Base-by-base conservation (phyloP, 164 flowering plant species). In the Vitis labrusca region DNA sequence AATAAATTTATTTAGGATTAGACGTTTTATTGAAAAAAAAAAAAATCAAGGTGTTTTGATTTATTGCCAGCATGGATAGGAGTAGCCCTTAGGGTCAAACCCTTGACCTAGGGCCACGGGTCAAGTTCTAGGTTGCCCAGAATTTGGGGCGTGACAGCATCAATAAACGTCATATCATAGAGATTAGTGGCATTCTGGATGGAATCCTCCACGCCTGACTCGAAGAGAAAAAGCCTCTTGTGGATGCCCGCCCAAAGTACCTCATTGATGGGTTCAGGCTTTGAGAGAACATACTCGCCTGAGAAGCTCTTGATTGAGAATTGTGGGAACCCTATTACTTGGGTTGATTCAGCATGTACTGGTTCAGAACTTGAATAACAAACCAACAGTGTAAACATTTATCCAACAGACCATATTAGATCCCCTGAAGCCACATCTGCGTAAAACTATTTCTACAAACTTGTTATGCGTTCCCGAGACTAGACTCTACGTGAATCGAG, bases 131-230 rank as follows among this genome's bases (percentile, higher is more conserved):
- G 1, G 23, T 19, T 19, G 23, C 23, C 23, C 23, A 19, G 23
- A 19, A 19, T 19, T 19, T 19, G 23, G 23, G 23, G 1, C 23
- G 23, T 19, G 23, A 19, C 1, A 23, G 27, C 27, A 80, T 95
- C 99, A 44, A 95, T 80, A 72, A 95, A 89, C 74, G 91, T 82
- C 64, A 93, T 69, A 78, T 93, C 98, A 63, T 95, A 93, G 9
- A 80, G 7, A 61, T 80, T 77, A 47, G 68, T 70, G 50, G 74
- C 73, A 59, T 84, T 67, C 5, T 71, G 76, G 32, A 95, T 72
- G 79, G 91, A 95, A 48, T 86, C 71, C 77, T 90, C 93, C 3
- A 98, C 98, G 77, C 90, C 97, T 61, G 88, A 72, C 72, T 86
- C 85, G 29, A 81, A 79, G 50, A 95, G 90, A 72, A 68, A 80